Percentiles rank a stretch among this genome's conserved stretches.
Conservation (phyloP, 1,284 basidiomycete genomes). For the Cutaneotrichosporon arboriforme region DNA sequence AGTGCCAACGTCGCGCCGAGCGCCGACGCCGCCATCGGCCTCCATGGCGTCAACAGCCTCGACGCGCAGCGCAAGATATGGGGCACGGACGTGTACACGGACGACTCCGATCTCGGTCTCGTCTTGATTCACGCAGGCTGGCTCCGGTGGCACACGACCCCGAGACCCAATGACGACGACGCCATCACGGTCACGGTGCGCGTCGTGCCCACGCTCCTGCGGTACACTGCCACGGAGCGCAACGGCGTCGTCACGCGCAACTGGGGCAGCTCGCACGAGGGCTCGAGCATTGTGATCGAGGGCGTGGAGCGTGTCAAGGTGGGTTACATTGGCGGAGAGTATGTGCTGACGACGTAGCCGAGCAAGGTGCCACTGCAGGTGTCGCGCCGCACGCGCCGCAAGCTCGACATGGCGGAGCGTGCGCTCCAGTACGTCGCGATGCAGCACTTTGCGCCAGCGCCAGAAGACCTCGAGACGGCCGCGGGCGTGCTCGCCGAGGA, state of each 20-base stretch:
- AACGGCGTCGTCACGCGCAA: slow-evolving; percentile 51
- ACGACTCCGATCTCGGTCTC: slow-evolving; percentile 55
- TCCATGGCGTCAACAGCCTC: slow-evolving; percentile 13
- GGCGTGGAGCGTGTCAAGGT: slow-evolving; percentile 49
- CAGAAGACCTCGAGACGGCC: slow-evolving; percentile 2
- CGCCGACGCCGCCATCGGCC: slow-evolving; percentile 12
- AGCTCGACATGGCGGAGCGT: slow-evolving; percentile 22
- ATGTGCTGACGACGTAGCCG: too few relatives aligned
- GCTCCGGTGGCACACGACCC: slow-evolving; percentile 42
- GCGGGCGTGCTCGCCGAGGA: slow-evolving; percentile 19
- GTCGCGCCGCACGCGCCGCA: slow-evolving; percentile 15
- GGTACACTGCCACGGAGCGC: slow-evolving; percentile 52
- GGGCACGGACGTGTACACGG: slow-evolving; percentile 59
- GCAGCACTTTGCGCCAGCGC: neutral
- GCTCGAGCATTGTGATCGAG: slow-evolving; percentile 53
- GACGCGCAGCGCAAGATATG: slow-evolving; percentile 47
- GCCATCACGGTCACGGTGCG: slow-evolving; percentile 50
- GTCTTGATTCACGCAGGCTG: slow-evolving; percentile 55
- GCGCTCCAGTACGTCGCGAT: slow-evolving; percentile 5
- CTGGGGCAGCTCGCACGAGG: slow-evolving; percentile 58
- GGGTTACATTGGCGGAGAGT: too few relatives aligned
- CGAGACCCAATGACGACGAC: slow-evolving; percentile 27
- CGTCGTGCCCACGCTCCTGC: slow-evolving; percentile 52
- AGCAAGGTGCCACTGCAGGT: slow-evolving; percentile 5
- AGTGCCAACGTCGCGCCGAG: slow-evolving; percentile 18